phyloP scores from a whole-genome alignment of 1,284 basidiomycete species.

The Papiliotrema laurentii region DNA sequence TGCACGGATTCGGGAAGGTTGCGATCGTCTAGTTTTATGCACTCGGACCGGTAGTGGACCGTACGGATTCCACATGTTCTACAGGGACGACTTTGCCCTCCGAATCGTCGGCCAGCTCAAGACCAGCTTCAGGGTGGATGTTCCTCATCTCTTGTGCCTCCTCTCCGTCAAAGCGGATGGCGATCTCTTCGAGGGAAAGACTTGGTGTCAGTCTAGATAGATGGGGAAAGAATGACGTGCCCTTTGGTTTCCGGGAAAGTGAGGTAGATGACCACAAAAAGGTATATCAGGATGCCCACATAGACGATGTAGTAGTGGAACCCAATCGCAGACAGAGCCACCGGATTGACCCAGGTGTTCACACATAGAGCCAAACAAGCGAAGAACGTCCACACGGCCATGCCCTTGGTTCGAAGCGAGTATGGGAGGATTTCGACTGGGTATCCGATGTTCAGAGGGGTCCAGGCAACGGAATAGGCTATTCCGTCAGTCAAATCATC shows the following conservation, averaged over 20 bases:
- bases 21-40: too few relatives aligned
- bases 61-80: too few relatives aligned
- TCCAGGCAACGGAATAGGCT: conserved; percentile 9
- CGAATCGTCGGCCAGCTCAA: too few relatives aligned
- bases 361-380: conserved; percentile 7
- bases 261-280: conserved; percentile 27
- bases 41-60: too few relatives aligned
- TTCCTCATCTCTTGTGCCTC: neutral
- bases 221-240: neutral
- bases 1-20: too few relatives aligned
- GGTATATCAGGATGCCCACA: conserved; percentile 18
- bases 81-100: too few relatives aligned
- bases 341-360: conserved; percentile 21
- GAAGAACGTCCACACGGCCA: conserved; percentile 6
- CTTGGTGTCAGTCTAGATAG: conserved; percentile 9
- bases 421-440: conserved; percentile 20
- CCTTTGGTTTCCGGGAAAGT: conserved; percentile 39
- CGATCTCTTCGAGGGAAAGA: conserved; percentile 30
- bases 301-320: conserved; percentile 37
- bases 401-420: conserved; percentile 13
- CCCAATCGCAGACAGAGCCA: conserved; percentile 14
- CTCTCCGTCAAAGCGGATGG: conserved; percentile 22
- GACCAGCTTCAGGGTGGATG: too few relatives aligned
- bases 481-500: conserved; percentile 3
- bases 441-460: conserved; percentile 13